Base-by-base conservation (phyloP, 805 yeast species). In the Wickerhamomyces rabaulensis region DNA sequence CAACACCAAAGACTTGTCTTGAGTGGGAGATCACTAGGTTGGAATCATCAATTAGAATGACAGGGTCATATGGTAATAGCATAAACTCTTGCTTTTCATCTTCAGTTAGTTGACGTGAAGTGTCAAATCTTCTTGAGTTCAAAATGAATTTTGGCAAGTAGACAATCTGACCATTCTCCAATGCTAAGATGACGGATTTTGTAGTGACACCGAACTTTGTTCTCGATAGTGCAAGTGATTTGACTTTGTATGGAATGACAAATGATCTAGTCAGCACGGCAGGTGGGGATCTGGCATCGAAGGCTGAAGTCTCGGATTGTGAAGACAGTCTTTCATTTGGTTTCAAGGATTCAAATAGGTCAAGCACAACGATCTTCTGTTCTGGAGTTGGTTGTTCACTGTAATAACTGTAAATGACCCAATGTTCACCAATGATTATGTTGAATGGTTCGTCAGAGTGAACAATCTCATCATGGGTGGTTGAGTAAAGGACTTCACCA, bases 381-480 rank as follows among this genome's bases (percentile, higher is more conserved):
- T 76, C 76, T 3, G 79, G 73, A 19, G 70, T 61, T 10, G 83
- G 82, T 2, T 61, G 61, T 1, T 60, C 57, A 46, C 82, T 74
- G 58, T 74, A 78, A 55, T 79, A 83, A 0, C 91, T 70, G 58
- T 86, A 84, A 10, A 87, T 73, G 16, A 89, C 69, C 87, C 94
- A 92, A 65, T 91, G 80, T 60, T 92, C 98, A 42, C 89, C 94
- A 63, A 80, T 76, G 1, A 80, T 70, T 23, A 88, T 56, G 20
- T 74, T 66, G 25, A 88, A 61, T 9, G 70, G 65, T 9, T 64
- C 63, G 10, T 70, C 70, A 4, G 73, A 60, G 43, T 68, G 72
- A 9, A 71, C 58, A 22, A 69, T 70, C 6, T 70, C 73, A 4
- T 65, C 71, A 46, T 76, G 79, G 6, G 60, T 58, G 3, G 69